Base-by-base conservation (phyloP, 441 rosid species). In the Corymbia citriodora region DNA sequence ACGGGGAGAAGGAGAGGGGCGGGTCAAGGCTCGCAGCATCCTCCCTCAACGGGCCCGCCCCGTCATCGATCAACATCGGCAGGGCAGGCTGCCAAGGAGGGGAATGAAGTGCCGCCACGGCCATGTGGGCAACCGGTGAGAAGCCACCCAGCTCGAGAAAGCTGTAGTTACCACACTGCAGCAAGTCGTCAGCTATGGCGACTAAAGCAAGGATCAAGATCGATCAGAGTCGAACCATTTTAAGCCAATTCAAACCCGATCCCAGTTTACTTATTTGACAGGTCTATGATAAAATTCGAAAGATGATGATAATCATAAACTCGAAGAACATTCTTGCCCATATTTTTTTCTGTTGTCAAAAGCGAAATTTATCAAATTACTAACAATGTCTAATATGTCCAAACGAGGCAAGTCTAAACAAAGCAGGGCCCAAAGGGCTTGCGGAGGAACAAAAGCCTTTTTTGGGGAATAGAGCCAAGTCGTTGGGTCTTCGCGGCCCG, bases 221-320 rank as follows among this genome's bases (percentile, higher is more conserved):
- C n/a, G 4, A 59, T 59, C 25, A 10, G 0, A 0, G 0, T 5
- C 65, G 0, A 1, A 59, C 10, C n/a, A 4, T 59, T 59, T 59
- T 59, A 13, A 10, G 3, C 2, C 25, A 25, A 59, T 25, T 0
- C 12, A 40, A 40, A 40, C 45, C 5, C 45, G 6, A 40, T 40
- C 45, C 2, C 25, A 25, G 25, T 17, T 1, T 6, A 59, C 4
- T 1, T 19, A 12, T 25, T 0, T 59, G 0, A 59, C 7, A 10
- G 25, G 25, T 59, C 7, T 59, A 74, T 40, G 17, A 8, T 21
- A 11, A 19, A 19, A 10, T 40, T 74, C 29, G 21, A 23, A 74
- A 6, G 0, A 40, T 10, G 16, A 49, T 40, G 83, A 17, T 0
- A 74, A 10, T 74, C 50, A 11, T 27, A 40, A 40, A 29, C n/a